These are phyloP conservation scores for Nemania abortiva DNA, from an alignment of 2,329 filamentous ascomycete genomes.

Conservation along the genomic window DNA sequence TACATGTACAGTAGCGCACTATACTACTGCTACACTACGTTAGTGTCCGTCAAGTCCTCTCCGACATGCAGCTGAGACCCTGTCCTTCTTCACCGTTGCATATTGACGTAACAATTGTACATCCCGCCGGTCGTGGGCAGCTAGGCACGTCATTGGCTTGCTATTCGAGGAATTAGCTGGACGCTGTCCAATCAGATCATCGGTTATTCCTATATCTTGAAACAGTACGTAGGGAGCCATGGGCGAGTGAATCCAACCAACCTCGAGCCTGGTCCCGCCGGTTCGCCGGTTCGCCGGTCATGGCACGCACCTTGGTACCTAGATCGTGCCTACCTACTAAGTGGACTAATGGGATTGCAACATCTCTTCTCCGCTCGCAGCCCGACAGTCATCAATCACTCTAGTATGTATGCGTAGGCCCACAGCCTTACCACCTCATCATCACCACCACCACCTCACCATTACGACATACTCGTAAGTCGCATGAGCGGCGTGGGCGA, in stretches of 20 bases:
- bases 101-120: slow-evolving; percentile 21
- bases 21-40: neutral
- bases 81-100: slow-evolving; percentile 32
- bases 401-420: neutral
- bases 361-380: neutral
- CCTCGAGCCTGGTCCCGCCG: slow-evolving; percentile 8
- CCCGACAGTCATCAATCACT: slow-evolving; percentile 13
- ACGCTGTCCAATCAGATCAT: slow-evolving; percentile 28
- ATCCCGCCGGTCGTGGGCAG: slow-evolving; percentile 20
- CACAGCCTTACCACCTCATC: neutral
- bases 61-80: slow-evolving; percentile 25
- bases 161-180: slow-evolving; percentile 20
- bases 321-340: no score
- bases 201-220: slow-evolving; percentile 31
- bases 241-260: slow-evolving; percentile 6
- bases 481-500: neutral
- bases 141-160: slow-evolving; percentile 29
- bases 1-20: neutral
- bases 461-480: neutral
- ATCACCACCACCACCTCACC: slow-evolving; percentile 16
- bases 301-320: slow-evolving; percentile 4
- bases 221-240: slow-evolving; percentile 25
- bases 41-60: neutral
- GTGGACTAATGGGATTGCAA: no score
- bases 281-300: slow-evolving; percentile 25